Evolutionary conservation across 345 rosid genomes (phyloP).

Genomic region (Geranium rotundifolium): DNA sequence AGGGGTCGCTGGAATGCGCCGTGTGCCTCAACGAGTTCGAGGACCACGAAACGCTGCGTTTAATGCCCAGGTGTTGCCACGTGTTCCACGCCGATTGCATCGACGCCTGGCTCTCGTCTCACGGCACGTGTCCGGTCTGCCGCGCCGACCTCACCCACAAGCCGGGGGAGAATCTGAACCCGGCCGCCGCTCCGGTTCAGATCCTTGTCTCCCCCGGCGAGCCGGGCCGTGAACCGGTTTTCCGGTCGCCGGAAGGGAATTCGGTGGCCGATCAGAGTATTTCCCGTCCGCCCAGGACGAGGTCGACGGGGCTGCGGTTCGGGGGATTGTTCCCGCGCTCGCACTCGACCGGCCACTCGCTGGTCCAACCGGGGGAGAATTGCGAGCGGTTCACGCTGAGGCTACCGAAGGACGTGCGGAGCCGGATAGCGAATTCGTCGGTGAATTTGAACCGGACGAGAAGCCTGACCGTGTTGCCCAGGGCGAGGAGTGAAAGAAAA

Average conservation of each 20-base stretch:
- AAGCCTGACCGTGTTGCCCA: constrained; percentile 45
- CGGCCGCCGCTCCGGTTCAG: too few species aligned
- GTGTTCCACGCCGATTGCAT: constrained; percentile 90
- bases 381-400: constrained; percentile 71
- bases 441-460: constrained; percentile 52
- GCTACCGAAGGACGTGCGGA: constrained; percentile 63
- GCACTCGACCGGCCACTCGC: constrained; percentile 86
- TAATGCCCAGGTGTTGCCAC: constrained; percentile 82
- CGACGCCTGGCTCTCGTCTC: constrained; percentile 74
- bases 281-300: constrained; percentile 7
- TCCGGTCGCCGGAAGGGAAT: too few species aligned
- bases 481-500: constrained; percentile 39
- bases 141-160: constrained; percentile 50
- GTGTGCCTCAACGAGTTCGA: constrained; percentile 84
- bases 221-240: too few species aligned
- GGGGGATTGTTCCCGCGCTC: constrained; percentile 42
- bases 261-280: constrained; percentile 19
- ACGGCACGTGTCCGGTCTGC: constrained; percentile 91
- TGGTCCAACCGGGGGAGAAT: constrained; percentile 74
- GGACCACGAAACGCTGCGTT: constrained; percentile 88
- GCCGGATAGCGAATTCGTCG: constrained; percentile 22
- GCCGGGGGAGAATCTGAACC: too few species aligned
- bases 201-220: too few species aligned
- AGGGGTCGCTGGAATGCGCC: constrained; percentile 86
- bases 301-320: constrained; percentile 12